These are phyloP conservation scores for Sugiyamaella grinbergsii DNA, from an alignment of 1,139 yeast species.

Conservation along the genomic window DNA sequence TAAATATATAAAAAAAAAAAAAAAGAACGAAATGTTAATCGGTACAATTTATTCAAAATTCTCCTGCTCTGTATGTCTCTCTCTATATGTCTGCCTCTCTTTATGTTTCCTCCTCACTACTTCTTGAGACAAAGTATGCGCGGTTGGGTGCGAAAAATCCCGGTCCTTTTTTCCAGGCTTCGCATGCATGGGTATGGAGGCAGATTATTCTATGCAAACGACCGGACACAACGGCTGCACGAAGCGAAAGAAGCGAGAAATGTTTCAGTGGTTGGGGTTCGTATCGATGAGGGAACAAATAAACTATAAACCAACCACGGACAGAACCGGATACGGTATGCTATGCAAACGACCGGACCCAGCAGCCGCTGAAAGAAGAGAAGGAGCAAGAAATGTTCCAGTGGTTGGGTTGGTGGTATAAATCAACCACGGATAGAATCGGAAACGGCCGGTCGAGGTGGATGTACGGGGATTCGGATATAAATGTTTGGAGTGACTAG, in stretches of 20 bases:
- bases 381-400: too few relatives aligned
- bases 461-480: too few relatives aligned
- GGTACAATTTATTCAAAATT: not conserved
- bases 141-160: not conserved
- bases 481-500: too few relatives aligned
- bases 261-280: not conserved
- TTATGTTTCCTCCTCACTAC: not conserved
- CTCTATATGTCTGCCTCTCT: not conserved
- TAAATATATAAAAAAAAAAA: too few relatives aligned
- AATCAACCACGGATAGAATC: not conserved
- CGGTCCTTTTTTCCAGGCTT: not conserved
- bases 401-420: too few relatives aligned
- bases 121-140: not conserved
- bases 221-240: not conserved
- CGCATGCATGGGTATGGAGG: too few relatives aligned
- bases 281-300: not conserved
- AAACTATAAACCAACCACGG: not conserved
- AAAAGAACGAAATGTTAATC: not conserved
- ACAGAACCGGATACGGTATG: too few relatives aligned
- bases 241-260: not conserved
- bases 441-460: not conserved
- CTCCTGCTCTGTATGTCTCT: not conserved
- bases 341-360: too few relatives aligned
- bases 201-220: not conserved
- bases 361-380: too few relatives aligned